A percentile compares a stretch with the other conserved stretches of the same genome.
Evolutionary conservation across 148 eudicot genomes (phyloP).

Genomic region (Beta vulgaris): DNA sequence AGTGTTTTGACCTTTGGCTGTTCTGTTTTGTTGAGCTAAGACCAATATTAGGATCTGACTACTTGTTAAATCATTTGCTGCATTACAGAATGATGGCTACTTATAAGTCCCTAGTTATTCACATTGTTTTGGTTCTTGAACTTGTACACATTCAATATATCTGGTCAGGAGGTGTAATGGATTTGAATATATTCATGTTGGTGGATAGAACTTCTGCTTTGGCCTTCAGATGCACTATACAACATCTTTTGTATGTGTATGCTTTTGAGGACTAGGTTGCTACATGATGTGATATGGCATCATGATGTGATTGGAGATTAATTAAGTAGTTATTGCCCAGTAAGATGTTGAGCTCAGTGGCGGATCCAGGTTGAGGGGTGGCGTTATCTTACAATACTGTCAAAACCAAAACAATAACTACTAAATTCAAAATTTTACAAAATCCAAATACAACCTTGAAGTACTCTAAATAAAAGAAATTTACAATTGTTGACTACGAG

Average conservation of each 20-base stretch:
- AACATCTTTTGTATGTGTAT: not conserved
- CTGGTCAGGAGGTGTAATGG: not conserved
- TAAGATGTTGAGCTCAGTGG: not conserved
- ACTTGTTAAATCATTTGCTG: not conserved
- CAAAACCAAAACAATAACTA: too few relatives aligned
- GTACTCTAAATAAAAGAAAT: too few relatives aligned
- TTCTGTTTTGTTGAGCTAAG: not conserved
- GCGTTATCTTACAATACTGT: too few relatives aligned
- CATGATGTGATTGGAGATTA: not conserved
- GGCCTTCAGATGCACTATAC: not conserved
- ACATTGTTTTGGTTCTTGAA: not conserved
- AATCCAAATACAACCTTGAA: too few relatives aligned
- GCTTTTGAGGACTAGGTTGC: not conserved
- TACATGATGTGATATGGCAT: not conserved
- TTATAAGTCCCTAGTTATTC: not conserved
- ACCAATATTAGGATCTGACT: too few relatives aligned
- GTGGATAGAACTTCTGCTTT: not conserved
- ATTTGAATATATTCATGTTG: too few relatives aligned
- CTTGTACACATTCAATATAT: not conserved
- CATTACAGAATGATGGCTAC: not conserved
- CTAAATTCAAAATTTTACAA: too few relatives aligned
- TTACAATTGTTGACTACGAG: too few relatives aligned
- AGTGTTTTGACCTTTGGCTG: not conserved
- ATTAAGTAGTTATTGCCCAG: not conserved
- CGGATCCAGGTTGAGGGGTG: too few relatives aligned